phyloP scores from a whole-genome alignment of 805 yeast genomes.

The Dipodascus geniculatus region DNA sequence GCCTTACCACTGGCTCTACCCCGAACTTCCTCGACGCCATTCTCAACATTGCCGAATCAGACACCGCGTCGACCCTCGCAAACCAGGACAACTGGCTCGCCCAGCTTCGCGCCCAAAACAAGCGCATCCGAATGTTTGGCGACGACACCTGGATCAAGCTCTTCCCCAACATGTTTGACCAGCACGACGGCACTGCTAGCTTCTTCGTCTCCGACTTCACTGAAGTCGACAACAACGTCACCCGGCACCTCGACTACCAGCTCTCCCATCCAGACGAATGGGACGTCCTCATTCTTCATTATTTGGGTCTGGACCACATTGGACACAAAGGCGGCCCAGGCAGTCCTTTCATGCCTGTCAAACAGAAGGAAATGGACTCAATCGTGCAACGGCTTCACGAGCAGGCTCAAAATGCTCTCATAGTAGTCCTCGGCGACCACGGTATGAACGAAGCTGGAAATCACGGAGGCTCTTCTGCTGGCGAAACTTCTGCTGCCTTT shows the following conservation, averaged over 20 bases:
- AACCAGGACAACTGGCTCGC: conserved; percentile 80
- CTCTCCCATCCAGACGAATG: conserved; percentile 33
- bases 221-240: conserved; percentile 87
- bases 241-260: conserved; percentile 56
- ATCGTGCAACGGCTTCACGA: conserved; percentile 45
- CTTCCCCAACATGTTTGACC: conserved; percentile 59
- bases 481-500: conserved; percentile 85
- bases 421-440: conserved; percentile 83
- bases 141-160: conserved; percentile 96
- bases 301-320: conserved; percentile 89
- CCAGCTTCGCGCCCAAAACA: conserved; percentile 39
- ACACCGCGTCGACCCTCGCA: conserved; percentile 53
- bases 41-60: conserved; percentile 85
- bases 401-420: conserved; percentile 39
- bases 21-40: conserved; percentile 93
- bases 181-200: conserved; percentile 78
- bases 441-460: conserved; percentile 95
- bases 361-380: conserved; percentile 78
- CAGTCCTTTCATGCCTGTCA: conserved; percentile 67
- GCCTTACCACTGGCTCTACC: conserved; percentile 87
- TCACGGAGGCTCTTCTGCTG: conserved; percentile 90
- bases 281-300: conserved; percentile 85
- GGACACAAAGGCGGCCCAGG: conserved; percentile 95
- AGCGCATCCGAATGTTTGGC: conserved; percentile 72
- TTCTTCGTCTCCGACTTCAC: conserved; percentile 92